Conservation (phyloP, 116 monocot genomes). For the Iris pallida region DNA sequence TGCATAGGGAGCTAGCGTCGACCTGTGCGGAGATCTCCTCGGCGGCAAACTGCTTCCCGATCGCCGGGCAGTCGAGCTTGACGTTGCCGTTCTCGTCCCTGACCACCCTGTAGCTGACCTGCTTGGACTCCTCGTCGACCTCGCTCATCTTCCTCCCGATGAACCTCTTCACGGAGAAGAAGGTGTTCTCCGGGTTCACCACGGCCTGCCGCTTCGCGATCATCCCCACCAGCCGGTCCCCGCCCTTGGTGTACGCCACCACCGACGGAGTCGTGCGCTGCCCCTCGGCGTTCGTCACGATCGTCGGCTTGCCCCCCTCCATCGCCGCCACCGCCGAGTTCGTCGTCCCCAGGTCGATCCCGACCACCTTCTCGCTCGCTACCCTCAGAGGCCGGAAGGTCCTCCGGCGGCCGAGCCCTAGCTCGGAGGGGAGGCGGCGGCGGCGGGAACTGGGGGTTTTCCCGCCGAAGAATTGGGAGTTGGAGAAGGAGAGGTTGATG, state of each 20-base stretch:
- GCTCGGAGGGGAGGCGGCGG: background rate
- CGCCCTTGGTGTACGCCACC: conserved; percentile 64
- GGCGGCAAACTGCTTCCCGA: conserved; percentile 65
- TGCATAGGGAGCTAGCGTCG: no score
- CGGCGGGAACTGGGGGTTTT: conserved; percentile 1
- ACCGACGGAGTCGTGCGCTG: conserved; percentile 72
- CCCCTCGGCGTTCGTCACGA: conserved; percentile 68
- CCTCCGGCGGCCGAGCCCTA: background rate
- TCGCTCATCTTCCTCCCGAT: conserved; percentile 73
- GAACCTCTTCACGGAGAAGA: conserved; percentile 73
- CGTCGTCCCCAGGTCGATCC: conserved; percentile 65
- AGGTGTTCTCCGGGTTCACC: conserved; percentile 72
- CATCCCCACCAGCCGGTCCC: conserved; percentile 57
- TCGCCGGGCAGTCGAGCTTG: conserved; percentile 57
- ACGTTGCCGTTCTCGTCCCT: conserved; percentile 58
- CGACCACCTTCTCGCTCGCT: conserved; percentile 58
- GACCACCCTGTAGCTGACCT: conserved; percentile 55
- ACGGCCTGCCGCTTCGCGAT: conserved; percentile 74
- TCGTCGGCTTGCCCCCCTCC: conserved; percentile 72
- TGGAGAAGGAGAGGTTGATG: conserved; percentile 13
- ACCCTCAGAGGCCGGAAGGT: conserved; percentile 23
- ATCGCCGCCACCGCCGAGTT: conserved; percentile 71
- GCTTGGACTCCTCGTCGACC: conserved; percentile 66
- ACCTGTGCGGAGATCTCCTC: conserved; percentile 84
- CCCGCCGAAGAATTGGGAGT: conserved; percentile 28